Evolutionary conservation across 2,329 filamentous ascomycete species (phyloP).

Genomic region (Colletotrichum tropicale): DNA sequence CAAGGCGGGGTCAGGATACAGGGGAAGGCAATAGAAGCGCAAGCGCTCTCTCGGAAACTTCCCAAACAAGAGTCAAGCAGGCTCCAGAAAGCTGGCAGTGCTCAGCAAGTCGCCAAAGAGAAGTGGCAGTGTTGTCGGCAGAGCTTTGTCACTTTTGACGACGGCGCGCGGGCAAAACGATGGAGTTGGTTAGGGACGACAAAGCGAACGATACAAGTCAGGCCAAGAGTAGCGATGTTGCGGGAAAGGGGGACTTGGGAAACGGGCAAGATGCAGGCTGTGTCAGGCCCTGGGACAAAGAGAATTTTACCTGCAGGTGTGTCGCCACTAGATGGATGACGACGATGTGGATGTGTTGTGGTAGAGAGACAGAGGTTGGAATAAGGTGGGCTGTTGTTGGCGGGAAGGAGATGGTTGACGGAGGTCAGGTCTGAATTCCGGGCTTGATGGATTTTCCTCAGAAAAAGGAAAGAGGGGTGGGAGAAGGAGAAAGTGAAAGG

Average conservation of each 20-base stretch:
- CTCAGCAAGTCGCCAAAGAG: background rate
- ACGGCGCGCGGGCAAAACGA: background rate
- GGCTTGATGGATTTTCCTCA: constrained; percentile 9
- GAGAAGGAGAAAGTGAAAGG: constrained; percentile 9
- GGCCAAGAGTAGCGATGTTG: background rate
- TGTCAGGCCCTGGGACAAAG: background rate
- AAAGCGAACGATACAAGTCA: constrained; percentile 3
- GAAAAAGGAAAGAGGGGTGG: constrained; percentile 16
- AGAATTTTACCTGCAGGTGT: background rate
- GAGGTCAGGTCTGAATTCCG: constrained; percentile 2
- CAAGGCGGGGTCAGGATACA: constrained; percentile 1
- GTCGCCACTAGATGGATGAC: background rate
- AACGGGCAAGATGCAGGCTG: background rate
- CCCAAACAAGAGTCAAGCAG: background rate
- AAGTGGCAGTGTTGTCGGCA: constrained; percentile 12
- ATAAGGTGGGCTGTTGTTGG: constrained; percentile 15
- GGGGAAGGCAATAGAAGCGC: background rate
- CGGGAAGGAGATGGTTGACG: background rate
- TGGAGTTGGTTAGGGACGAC: background rate
- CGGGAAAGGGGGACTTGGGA: background rate
- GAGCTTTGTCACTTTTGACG: constrained; percentile 10
- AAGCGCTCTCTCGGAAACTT: constrained; percentile 5
- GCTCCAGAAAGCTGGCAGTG: background rate
- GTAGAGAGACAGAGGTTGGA: background rate
- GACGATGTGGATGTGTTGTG: background rate